phyloP scores from a whole-genome alignment of 1,284 basidiomycete genomes.

The Rhodotorula sp. region DNA sequence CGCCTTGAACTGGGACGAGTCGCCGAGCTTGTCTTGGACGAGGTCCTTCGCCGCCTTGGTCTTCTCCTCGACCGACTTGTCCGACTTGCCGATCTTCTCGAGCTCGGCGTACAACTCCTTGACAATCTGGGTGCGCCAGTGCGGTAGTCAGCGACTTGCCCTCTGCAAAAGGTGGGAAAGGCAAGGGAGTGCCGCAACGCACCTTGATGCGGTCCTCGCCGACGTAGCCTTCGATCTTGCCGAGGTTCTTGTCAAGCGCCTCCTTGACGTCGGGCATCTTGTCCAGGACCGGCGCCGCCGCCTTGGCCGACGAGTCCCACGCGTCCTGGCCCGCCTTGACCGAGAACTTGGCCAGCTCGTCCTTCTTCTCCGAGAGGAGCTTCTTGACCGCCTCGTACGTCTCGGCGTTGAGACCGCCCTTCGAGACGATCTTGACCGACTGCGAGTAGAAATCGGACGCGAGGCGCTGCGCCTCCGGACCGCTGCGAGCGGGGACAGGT shows the following conservation, averaged over 20 bases:
- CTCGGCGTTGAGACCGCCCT: slow-evolving; percentile 44
- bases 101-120: slow-evolving; percentile 43
- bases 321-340: slow-evolving; percentile 44
- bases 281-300: slow-evolving; percentile 41
- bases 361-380: slow-evolving; percentile 40
- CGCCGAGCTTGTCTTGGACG: slow-evolving; percentile 53
- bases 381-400: slow-evolving; percentile 41
- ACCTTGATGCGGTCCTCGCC: slow-evolving; percentile 46
- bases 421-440: slow-evolving; percentile 34
- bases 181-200: slow-evolving; percentile 1
- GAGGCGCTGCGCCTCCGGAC: slow-evolving; percentile 45
- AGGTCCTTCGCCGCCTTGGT: slow-evolving; percentile 56
- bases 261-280: slow-evolving; percentile 46
- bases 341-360: slow-evolving; percentile 39
- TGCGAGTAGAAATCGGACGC: slow-evolving; percentile 40
- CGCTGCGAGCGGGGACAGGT: slow-evolving; percentile 17
- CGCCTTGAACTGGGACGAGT: slow-evolving; percentile 39
- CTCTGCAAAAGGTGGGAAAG: too few relatives aligned
- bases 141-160: neutral
- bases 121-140: slow-evolving; percentile 15
- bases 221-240: slow-evolving; percentile 27
- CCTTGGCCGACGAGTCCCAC: slow-evolving; percentile 38
- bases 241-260: slow-evolving; percentile 36
- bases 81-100: slow-evolving; percentile 47
- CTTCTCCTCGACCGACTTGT: slow-evolving; percentile 55